Base-by-base conservation (phyloP, 2,329 filamentous ascomycete species). In the Fusarium sp. region DNA sequence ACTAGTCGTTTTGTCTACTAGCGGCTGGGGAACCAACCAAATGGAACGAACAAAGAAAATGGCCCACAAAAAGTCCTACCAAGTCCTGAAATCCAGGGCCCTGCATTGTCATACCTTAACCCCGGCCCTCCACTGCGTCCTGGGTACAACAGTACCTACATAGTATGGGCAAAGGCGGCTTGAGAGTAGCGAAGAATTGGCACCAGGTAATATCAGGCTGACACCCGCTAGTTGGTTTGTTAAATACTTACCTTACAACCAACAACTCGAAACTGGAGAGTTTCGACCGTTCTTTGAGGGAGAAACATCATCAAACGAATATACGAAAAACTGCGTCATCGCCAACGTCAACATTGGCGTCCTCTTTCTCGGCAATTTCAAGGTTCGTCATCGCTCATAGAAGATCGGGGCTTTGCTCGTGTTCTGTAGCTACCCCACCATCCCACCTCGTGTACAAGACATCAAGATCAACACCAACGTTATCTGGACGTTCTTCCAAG, bases 41-140 rank as follows among this genome's bases (percentile, higher is more conserved):
- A 35, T 36, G 4, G 20, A 24, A n/a, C 35, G 36, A 36, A 66
- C 42, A 66, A 66, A 57, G 50, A 38, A 30, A n/a, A 18, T 11
- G 42, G 17, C 32, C 63, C 63, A 66, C 41, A 64, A 57, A 66
- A 65, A 56, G 63, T 66, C 63, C 60, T 66, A 66, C 63, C 24
- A 64, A 66, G 63, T 66, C 63, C 63, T 66, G 50, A 47, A 57
- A 38, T 57, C 36, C 42, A 65, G 60, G 42, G 50, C 60, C 42
- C 50, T 65, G 50, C 59, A 48, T 50, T 57, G 36, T 50, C 50
- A 44, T 50, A 64, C 39, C 30, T 35, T 35, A 35, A 35, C 32
- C 41, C n/a, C 39, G 8, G 18, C 41, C 32, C 26, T 36, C 50
- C 32, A 53, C 32, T 53, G 50, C 26, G n/a, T 26, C n/a, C 32